A percentile compares a stretch with the other conserved stretches of the same genome.
Conservation (phyloP, 352 stramenopile species). For the Phytophthora aleatoria region DNA sequence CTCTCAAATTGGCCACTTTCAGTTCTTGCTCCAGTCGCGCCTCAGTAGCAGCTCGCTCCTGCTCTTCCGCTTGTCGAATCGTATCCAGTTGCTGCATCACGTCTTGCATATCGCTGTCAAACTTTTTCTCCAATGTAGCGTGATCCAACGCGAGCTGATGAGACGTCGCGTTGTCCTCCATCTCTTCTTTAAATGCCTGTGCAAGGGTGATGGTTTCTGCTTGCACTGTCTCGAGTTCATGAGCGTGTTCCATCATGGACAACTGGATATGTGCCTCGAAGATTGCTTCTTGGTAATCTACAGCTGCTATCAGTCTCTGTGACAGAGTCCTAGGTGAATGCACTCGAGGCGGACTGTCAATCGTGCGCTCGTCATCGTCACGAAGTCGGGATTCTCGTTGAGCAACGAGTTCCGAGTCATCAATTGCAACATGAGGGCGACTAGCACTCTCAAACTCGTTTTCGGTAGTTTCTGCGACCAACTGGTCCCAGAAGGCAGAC, state of each 20-base stretch:
- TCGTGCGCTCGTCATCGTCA: constrained; percentile 15
- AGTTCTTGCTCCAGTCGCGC: constrained; percentile 27
- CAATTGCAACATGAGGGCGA: constrained; percentile 14
- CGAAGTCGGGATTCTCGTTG: constrained; percentile 26
- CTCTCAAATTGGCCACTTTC: constrained; percentile 37
- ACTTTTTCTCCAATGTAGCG: constrained; percentile 45
- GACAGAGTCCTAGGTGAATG: constrained; percentile 59
- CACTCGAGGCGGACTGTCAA: constrained; percentile 18
- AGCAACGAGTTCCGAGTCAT: constrained; percentile 30
- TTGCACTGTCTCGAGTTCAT: constrained; percentile 57
- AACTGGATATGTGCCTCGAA: constrained; percentile 67
- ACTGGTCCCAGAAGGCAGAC: constrained; percentile 37
- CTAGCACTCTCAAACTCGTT: background rate
- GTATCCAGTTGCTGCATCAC: constrained; percentile 46
- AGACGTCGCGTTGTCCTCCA: constrained; percentile 45
- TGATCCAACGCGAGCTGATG: constrained; percentile 65
- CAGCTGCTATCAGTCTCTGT: constrained; percentile 54
- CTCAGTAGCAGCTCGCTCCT: constrained; percentile 18
- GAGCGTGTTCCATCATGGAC: constrained; percentile 59
- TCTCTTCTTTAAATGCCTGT: constrained; percentile 70
- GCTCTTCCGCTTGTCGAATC: constrained; percentile 42
- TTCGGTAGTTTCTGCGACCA: constrained; percentile 22
- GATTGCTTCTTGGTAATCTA: constrained; percentile 74
- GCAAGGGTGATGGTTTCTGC: constrained; percentile 55
- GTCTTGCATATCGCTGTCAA: constrained; percentile 53